These are phyloP conservation scores for Staphylotrichum tortipilum DNA, from an alignment of 495 filamentous ascomycete genomes.

Conservation along the genomic window DNA sequence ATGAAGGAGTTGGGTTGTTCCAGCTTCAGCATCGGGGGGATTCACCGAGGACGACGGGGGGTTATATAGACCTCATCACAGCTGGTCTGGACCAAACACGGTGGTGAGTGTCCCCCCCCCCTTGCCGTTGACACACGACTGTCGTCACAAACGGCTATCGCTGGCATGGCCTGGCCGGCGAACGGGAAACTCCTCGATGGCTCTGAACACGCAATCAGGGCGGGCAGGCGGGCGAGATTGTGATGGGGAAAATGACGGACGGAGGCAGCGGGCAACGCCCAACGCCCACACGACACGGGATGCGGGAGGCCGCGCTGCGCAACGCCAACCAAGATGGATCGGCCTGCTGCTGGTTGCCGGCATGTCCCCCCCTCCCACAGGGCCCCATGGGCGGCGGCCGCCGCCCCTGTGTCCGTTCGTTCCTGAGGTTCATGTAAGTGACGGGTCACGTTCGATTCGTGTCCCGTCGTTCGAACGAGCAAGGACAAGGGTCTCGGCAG, in stretches of 20 bases:
- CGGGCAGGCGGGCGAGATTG: too few species aligned
- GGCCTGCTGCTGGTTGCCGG: background rate
- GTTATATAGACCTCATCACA: too few species aligned
- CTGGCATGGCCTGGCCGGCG: background rate
- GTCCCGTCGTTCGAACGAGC: background rate
- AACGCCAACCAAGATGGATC: background rate
- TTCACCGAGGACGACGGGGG: too few species aligned
- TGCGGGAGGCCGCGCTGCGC: background rate
- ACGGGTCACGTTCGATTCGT: conserved; percentile 1
- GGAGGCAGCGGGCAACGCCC: too few species aligned
- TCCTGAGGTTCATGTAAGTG: background rate
- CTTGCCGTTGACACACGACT: too few species aligned
- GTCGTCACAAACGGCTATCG: background rate
- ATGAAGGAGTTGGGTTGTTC: too few species aligned
- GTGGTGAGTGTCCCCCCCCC: too few species aligned
- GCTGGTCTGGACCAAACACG: too few species aligned
- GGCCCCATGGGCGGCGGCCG: background rate
- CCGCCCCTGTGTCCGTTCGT: background rate
- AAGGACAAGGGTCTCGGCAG: conserved; percentile 3
- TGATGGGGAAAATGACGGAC: too few species aligned
- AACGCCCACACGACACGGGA: background rate
- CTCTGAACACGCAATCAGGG: too few species aligned
- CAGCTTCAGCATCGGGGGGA: too few species aligned
- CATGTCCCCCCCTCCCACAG: background rate
- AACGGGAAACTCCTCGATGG: background rate